Evolutionary conservation across 371 early-diverging fungal genomes (phyloP).

Genomic region (Actinomucor elegans): DNA sequence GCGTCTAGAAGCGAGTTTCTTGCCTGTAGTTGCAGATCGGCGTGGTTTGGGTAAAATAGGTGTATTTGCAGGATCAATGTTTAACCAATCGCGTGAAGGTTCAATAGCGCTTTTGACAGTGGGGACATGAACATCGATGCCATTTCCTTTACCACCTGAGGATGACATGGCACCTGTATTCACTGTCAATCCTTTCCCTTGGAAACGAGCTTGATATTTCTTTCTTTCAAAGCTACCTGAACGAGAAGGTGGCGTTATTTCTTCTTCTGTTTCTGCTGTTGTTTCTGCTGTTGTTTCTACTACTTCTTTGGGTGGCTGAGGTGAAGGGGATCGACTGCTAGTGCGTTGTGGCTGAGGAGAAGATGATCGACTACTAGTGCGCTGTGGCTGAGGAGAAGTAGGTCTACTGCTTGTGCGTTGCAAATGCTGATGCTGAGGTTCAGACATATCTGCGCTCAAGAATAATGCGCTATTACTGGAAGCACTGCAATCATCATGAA

Average conservation of each 20-base stretch:
- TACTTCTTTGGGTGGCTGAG: too few relatives aligned
- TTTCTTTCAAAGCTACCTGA: conserved; percentile 11
- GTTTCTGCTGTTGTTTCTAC: not conserved
- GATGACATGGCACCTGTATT: conserved; percentile 18
- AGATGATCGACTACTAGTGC: not conserved
- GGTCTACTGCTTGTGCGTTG: too few relatives aligned
- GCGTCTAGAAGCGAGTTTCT: conserved; percentile 14
- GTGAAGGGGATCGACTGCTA: too few relatives aligned
- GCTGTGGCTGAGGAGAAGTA: too few relatives aligned
- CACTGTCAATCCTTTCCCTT: conserved; percentile 39
- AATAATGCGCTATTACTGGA: not conserved
- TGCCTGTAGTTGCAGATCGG: conserved; percentile 31
- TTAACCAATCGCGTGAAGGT: conserved; percentile 28
- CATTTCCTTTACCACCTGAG: not conserved
- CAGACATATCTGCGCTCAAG: not conserved
- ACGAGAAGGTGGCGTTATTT: conserved; percentile 10
- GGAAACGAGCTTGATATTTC: conserved; percentile 30
- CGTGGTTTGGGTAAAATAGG: conserved; percentile 12
- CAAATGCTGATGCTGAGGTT: too few relatives aligned
- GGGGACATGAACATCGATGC: conserved; percentile 1
- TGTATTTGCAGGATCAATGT: conserved; percentile 23
- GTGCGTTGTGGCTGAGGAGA: too few relatives aligned
- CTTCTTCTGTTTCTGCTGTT: not conserved
- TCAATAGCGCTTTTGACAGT: conserved; percentile 36
- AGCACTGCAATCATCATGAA: not conserved